Base-by-base conservation (phyloP, 1,139 yeast genomes). In the Blastobotrys buckinghamii region DNA sequence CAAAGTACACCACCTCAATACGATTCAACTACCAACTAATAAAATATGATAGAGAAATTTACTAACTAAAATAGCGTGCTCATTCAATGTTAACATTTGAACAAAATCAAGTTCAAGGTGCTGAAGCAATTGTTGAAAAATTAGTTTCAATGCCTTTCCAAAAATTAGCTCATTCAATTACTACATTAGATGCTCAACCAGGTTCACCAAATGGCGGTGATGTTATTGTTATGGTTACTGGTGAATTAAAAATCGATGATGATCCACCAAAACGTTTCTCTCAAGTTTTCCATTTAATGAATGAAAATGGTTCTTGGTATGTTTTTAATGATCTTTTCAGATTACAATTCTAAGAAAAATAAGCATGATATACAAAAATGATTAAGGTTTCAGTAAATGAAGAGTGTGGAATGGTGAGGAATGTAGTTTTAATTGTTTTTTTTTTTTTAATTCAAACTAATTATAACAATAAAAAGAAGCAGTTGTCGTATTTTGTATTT, bases 31-130 rank as follows among this genome's bases (percentile, higher is more conserved):
- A 12, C 33, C 33, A 12, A 29, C 33, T 22, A 22, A 22, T 16
- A 5, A 32, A 22, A 24, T 4, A 7, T 5, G 7, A 22, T 22
- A 7, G 24, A 22, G 7, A 22, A 22, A 22, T 19, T 43, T 30
- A 37, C 47, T 4, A 27, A 22, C 6, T 16, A 3, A 42, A 20
- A 33, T 50, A 75, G 79, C 84, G 98, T 68, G 96, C 87, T 53
- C 90, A 85, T 67, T 89, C 97, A 29, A 94, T 94, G 99, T 77
- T 94, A 71, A 92, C 98, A 42, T 92, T 92, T 64, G 98, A 94
- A 73, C 83, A 90, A 50, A 76, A 92, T 52, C 97, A 90, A 75
- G 77, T 86, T 59, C 98, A 92, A 75, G 98, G 99, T 57, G 87
- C 95, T 53, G 82, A 84, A 72, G 84, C 76, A 62, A 92, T 92